Percentiles rank a stretch among this genome's conserved stretches.
Evolutionary conservation across 164 flowering plant genomes (phyloP).

Genomic region (Chimonanthus salicifolius): DNA sequence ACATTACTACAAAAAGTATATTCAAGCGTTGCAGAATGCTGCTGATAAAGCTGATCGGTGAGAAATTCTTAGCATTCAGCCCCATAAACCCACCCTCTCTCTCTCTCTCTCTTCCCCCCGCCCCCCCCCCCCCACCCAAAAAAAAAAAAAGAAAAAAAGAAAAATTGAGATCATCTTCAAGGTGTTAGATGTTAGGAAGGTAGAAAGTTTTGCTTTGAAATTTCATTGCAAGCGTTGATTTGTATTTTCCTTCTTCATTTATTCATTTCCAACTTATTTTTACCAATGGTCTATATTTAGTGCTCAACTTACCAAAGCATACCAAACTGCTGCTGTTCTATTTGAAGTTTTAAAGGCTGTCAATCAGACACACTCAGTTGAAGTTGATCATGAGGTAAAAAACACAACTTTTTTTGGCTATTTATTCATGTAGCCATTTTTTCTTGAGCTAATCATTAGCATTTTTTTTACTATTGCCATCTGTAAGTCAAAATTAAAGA

Average conservation of each 20-base stretch:
- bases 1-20: slow-evolving; percentile 90
- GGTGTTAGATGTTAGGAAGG: not conserved
- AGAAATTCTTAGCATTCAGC: slow-evolving; percentile 4
- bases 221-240: not conserved
- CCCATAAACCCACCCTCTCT: no score
- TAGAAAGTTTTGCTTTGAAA: not conserved
- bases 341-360: slow-evolving; percentile 99
- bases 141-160: no score
- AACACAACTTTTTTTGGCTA: not conserved
- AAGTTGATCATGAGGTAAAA: slow-evolving; percentile 85
- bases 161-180: no score
- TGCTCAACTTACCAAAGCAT: slow-evolving; percentile 97
- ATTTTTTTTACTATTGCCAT: no score
- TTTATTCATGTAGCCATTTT: not conserved
- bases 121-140: no score
- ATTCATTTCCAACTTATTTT: slow-evolving; percentile 1
- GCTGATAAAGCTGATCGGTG: slow-evolving; percentile 96
- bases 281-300: slow-evolving; percentile 22
- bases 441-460: not conserved
- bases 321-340: slow-evolving; percentile 96
- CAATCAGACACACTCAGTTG: slow-evolving; percentile 69
- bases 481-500: not conserved
- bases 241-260: slow-evolving; percentile 1
- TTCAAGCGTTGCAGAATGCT: slow-evolving; percentile 87
- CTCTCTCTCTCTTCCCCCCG: no score